Evolutionary conservation across 208 protist genomes (phyloP).

Genomic region (Wallacemonas sp.): DNA sequence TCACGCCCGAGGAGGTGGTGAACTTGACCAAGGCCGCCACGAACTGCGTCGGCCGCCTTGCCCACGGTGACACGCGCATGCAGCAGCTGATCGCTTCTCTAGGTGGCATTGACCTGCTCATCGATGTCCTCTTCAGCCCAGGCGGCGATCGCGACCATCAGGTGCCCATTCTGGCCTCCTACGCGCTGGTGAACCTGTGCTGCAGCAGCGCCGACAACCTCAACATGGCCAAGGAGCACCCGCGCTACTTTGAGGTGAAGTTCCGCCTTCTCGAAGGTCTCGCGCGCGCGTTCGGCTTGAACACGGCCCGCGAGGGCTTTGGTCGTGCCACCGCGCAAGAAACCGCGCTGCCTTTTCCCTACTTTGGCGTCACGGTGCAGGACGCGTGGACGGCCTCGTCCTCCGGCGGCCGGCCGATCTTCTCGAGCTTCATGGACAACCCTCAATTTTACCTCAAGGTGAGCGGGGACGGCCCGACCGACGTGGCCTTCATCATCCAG

Average conservation of each 20-base stretch:
- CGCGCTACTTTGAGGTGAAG: conserved; percentile 82
- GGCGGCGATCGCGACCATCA: conserved; percentile 87
- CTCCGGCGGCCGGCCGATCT: conserved; percentile 84
- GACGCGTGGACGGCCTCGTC: conserved; percentile 78
- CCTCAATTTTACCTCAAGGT: conserved; percentile 89
- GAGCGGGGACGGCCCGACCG: conserved; percentile 40
- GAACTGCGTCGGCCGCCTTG: conserved; percentile 86
- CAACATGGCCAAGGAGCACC: conserved; percentile 63
- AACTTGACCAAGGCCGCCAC: conserved; percentile 87
- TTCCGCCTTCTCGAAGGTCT: conserved; percentile 89
- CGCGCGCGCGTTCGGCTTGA: conserved; percentile 83
- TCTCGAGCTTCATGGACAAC: conserved; percentile 93
- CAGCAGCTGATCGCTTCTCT: conserved; percentile 75
- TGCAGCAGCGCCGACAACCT: conserved; percentile 86
- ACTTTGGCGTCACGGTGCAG: conserved; percentile 87
- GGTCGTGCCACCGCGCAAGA: conserved; percentile 84
- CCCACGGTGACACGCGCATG: conserved; percentile 81
- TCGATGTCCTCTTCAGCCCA: conserved; percentile 87
- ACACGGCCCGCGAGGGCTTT: conserved; percentile 82
- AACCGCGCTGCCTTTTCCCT: conserved; percentile 70
- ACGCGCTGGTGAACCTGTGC: conserved; percentile 90
- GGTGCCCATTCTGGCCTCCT: conserved; percentile 88
- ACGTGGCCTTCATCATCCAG: conserved; percentile 89
- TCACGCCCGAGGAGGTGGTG: conserved; percentile 83
- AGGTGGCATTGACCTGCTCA: conserved; percentile 83